Evolutionary conservation across 768 basidiomycete genomes (phyloP), one percentile per base, ranked within the genome.

Genomic region (Suillus subaureus): DNA sequence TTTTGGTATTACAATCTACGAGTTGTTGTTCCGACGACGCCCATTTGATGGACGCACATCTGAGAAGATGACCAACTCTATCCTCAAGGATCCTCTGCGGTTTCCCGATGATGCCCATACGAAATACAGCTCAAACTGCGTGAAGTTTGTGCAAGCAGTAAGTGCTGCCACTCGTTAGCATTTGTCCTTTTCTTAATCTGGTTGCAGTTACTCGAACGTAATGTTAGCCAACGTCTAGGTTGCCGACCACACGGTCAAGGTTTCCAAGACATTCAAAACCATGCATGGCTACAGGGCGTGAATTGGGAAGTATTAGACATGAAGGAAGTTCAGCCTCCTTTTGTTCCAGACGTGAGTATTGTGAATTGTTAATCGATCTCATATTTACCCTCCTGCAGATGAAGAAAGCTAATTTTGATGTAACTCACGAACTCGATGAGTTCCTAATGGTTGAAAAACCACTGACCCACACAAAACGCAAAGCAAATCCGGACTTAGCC

Each of bases 391-490:
- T 23, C 28, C 33, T 40, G 33, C 73, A 99, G 96, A 88, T 91
- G 78, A 96, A 96, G 75, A 91, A 91, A 78, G 93, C 96, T n/a
- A 99, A 99, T 77, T 99, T 99, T 77, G 97, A 99, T 74, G 91
- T 97, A 43, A 89, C 94, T 42, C 96, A 99, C 73, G 97, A 99
- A 80, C 86, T 99, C 12, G 96, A 99, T 75, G 97, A 99, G 76
- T 92, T 99, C 72, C 78, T 99, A 73, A 87, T 99, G 85, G 96
- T 96, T 61, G 97, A 99, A 79, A 98, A 98, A 75, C 97, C 97
- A n/a, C 80, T 99, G 63, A 97, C 94, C 64, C 95, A 96, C 68
- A 84, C 92, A 54, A 97, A 95, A 77, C 89, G 97, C 42, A 99
- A 97, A 74, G 89, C 87, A 39, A 92, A 94, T 69, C 82, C 85